phyloP scores from a whole-genome alignment of 2,329 filamentous ascomycete genomes.

The Mycocentrospora acerina region DNA sequence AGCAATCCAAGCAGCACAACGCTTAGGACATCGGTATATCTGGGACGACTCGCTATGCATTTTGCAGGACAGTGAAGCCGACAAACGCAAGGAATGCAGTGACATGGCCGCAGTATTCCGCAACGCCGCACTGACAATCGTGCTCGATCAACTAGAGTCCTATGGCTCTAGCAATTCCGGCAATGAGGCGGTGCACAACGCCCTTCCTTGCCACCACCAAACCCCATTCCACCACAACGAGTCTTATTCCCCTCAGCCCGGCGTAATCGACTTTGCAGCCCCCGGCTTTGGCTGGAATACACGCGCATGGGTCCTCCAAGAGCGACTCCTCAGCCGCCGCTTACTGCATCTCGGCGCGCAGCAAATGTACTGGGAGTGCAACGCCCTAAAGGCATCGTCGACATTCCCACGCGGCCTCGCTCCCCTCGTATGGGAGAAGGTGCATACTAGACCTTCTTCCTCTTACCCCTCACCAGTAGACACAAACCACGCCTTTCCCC shows the following conservation, averaged over 20 bases:
- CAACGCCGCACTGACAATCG: constrained; percentile 37
- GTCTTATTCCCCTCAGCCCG: not conserved
- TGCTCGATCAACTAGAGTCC: constrained; percentile 22
- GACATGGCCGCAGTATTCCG: constrained; percentile 37
- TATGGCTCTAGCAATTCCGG: not conserved
- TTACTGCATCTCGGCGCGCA: constrained; percentile 34
- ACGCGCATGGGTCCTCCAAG: constrained; percentile 39
- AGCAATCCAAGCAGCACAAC: constrained; percentile 28
- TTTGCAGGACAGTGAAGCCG: constrained; percentile 34
- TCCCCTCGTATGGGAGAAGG: constrained; percentile 40
- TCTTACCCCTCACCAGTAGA: no score
- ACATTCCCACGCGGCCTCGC: constrained; percentile 38
- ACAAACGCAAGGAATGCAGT: constrained; percentile 33
- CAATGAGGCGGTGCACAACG: not conserved
- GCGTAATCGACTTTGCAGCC: constrained; percentile 12
- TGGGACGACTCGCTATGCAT: constrained; percentile 40
- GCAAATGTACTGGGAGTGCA: constrained; percentile 44
- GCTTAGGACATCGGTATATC: constrained; percentile 34
- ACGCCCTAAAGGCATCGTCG: constrained; percentile 38
- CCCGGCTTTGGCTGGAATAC: constrained; percentile 38
- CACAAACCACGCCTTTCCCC: no score
- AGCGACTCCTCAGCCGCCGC: constrained; percentile 38
- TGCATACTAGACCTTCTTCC: not conserved
- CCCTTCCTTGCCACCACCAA: not conserved
- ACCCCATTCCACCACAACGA: constrained; percentile 1